Evolutionary conservation across 495 filamentous ascomycete species (phyloP), one percentile per base, ranked within the genome.

Genomic region (Parathielavia appendiculata): DNA sequence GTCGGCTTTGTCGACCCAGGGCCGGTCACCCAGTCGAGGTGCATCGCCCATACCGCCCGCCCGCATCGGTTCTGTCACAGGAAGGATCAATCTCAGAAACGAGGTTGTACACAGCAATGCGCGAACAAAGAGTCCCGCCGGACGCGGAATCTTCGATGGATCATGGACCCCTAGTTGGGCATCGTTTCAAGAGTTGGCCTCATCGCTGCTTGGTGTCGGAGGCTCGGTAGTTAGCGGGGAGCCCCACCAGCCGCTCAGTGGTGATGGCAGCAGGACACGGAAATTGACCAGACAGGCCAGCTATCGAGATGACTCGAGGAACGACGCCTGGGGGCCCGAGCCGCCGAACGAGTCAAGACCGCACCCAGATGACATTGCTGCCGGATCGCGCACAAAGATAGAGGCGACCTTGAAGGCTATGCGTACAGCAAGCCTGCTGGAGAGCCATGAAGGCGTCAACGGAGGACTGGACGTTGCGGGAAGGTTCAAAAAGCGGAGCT

Each of bases 401-500:
- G 78, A 80, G 22, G 75, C 76, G 26, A 62, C 64, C 38, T 65
- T 82, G 35, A 76, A 72, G 64, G 72, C 75, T 8, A 73, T 71
- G 69, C 76, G 71, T 63, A 79, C 65, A 40, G 73, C 72, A 22
- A 78, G 75, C 53, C 68, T 82, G 5, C 67, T 83, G n/a, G 77
- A 83, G 56, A 78, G 75, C 20, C 69, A 78, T 52, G 76, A 78
- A 11, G 76, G 74, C 2, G 70, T 75, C 5, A 79, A 77, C 54
- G 74, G 73, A n/a, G 73, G 71, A 2, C 51, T 78, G 49, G 77
- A 82, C 58, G 66, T 74, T 13, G 53, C 71, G 19, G 74, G 78
- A 11, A 76, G 70, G 53, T 79, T 76, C 63, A 84, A 84, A 66
- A 71, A 75, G 61, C 69, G 81, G 55, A 79, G 66, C n/a, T 83